Evolutionary conservation across 768 basidiomycete species (phyloP).

Genomic region (Obba rivulosa): DNA sequence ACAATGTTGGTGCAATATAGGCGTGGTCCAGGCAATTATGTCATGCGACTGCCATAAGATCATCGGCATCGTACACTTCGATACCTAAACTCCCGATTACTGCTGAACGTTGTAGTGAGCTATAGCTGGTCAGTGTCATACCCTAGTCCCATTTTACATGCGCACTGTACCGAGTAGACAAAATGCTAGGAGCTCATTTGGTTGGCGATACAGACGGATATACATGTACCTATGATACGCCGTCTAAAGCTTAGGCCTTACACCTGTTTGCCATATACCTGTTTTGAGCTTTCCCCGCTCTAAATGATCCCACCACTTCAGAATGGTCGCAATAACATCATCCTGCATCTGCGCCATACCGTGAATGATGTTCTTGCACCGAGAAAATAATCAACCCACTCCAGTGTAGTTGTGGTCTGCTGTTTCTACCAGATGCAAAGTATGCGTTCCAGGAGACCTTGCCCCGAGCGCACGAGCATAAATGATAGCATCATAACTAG

Average conservation of each 20-base stretch:
- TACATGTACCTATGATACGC: no score
- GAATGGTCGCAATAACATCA: conserved; percentile 59
- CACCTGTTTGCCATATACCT: conserved; percentile 58
- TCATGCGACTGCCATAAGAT: no score
- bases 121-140: no score
- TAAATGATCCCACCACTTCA: conserved; percentile 60
- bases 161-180: no score
- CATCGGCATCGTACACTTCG: no score
- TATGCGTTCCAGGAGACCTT: conserved; percentile 64
- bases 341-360: conserved; percentile 32
- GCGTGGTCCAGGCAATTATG: no score
- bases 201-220: no score
- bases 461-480: conserved; percentile 57
- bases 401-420: conserved; percentile 79
- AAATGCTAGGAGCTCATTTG: no score
- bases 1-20: no score
- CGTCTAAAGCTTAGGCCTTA: conserved; percentile 41
- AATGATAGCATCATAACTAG: conserved; percentile 67
- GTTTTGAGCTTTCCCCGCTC: conserved; percentile 45
- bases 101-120: no score
- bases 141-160: no score
- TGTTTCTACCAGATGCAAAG: conserved; percentile 61
- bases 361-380: not conserved
- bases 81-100: no score
- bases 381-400: conserved; percentile 25